Percentiles rank a stretch among this genome's conserved stretches.
phyloP scores from a whole-genome alignment of 306 rosid species.

The Prunus campanulata region DNA sequence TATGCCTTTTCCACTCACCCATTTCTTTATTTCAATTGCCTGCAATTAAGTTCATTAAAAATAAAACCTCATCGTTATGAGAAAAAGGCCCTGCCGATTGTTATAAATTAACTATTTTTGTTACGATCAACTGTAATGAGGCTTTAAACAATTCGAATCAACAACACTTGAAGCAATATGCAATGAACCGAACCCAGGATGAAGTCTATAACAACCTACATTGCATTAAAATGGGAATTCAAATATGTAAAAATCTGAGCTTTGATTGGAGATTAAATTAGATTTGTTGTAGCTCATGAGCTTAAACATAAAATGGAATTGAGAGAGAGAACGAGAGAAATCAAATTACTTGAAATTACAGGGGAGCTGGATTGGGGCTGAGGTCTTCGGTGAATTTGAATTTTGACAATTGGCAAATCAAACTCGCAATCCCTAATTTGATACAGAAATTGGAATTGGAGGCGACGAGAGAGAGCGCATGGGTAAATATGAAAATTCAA shows the following conservation, averaged over 20 bases:
- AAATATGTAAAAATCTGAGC: background rate
- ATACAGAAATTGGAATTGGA: background rate
- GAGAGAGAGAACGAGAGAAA: background rate
- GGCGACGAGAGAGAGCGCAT: background rate
- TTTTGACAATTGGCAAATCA: background rate
- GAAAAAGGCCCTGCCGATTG: background rate
- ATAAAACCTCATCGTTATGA: background rate
- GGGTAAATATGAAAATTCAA: background rate
- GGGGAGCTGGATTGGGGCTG: background rate
- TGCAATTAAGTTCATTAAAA: constrained; percentile 6
- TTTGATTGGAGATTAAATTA: constrained; percentile 1
- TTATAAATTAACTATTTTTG: background rate
- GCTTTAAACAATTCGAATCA: background rate
- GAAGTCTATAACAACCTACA: background rate
- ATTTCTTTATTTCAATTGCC: constrained; percentile 29
- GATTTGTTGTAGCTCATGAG: background rate
- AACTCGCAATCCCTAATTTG: background rate
- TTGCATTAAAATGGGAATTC: background rate
- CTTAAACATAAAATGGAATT: background rate
- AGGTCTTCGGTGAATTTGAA: background rate
- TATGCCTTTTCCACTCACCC: constrained; percentile 55
- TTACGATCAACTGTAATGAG: background rate
- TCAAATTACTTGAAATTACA: background rate
- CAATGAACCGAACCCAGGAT: background rate
- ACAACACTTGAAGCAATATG: background rate